phyloP scores from a whole-genome alignment of 306 rosid species.

The Castanea crenata region DNA sequence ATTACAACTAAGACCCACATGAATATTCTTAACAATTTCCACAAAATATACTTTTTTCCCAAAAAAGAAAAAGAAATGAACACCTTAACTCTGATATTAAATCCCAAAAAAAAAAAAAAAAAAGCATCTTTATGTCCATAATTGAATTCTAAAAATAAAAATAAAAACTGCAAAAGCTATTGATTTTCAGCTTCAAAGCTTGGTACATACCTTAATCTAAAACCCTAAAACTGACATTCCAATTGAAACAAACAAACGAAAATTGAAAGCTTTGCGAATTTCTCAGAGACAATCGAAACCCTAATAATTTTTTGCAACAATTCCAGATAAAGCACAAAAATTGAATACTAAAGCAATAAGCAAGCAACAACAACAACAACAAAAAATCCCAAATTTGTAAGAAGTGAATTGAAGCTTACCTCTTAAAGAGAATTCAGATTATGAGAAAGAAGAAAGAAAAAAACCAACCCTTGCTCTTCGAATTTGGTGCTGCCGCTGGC shows the following conservation, averaged over 20 bases:
- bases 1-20: too few species aligned
- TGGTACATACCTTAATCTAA: not conserved
- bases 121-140: too few species aligned
- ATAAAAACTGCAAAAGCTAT: not conserved
- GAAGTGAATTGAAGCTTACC: slow-evolving; percentile 8
- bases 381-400: not conserved
- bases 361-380: not conserved
- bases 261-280: not conserved
- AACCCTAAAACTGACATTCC: not conserved
- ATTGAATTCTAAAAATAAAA: too few species aligned
- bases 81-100: too few species aligned
- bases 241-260: not conserved
- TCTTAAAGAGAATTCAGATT: not conserved
- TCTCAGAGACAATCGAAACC: not conserved
- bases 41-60: too few species aligned
- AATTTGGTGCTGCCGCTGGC: too few species aligned
- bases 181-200: not conserved
- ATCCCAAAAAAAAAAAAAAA: too few species aligned
- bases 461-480: not conserved
- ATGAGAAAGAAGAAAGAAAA: not conserved
- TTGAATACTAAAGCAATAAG: not conserved
- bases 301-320: not conserved
- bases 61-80: too few species aligned
- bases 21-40: too few species aligned
- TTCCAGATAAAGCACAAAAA: too few species aligned